phyloP scores from a whole-genome alignment of 768 basidiomycete species.

The Mycena capillaripes region DNA sequence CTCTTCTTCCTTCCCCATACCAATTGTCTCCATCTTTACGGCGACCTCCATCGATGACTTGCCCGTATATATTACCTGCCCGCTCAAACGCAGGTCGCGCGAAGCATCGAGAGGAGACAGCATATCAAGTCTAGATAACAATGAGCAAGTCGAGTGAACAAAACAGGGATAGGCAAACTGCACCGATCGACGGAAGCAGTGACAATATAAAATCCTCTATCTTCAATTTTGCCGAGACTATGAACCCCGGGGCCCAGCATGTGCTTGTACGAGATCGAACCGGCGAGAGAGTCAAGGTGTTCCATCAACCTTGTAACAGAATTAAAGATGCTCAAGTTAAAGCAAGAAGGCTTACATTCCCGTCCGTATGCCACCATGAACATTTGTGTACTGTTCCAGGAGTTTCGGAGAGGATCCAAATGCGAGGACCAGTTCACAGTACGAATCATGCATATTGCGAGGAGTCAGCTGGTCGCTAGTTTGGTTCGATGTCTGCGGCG shows the following conservation, averaged over 20 bases:
- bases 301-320: conserved; percentile 70
- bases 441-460: conserved; percentile 79
- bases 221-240: conserved; percentile 66
- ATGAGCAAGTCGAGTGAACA: not conserved
- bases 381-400: conserved; percentile 80
- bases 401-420: conserved; percentile 71
- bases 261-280: conserved; percentile 88
- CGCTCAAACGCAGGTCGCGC: conserved; percentile 80
- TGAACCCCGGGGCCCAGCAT: conserved; percentile 76
- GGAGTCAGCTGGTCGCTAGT: conserved; percentile 49
- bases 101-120: conserved; percentile 68
- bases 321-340: not conserved
- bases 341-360: conserved; percentile 62
- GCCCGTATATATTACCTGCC: conserved; percentile 87
- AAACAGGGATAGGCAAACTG: conserved; percentile 8
- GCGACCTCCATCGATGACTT: conserved; percentile 88
- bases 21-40: conserved; percentile 83
- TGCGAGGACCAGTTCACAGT: conserved; percentile 74
- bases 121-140: conserved; percentile 73
- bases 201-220: conserved; percentile 84
- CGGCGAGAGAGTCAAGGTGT: conserved; percentile 88
- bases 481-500: conserved; percentile 18
- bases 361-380: conserved; percentile 76
- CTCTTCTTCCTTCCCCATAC: conserved; percentile 61
- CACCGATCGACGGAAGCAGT: conserved; percentile 88